Evolutionary conservation across 2,329 filamentous ascomycete species (phyloP).

Genomic region (Myrmaecium sp.): DNA sequence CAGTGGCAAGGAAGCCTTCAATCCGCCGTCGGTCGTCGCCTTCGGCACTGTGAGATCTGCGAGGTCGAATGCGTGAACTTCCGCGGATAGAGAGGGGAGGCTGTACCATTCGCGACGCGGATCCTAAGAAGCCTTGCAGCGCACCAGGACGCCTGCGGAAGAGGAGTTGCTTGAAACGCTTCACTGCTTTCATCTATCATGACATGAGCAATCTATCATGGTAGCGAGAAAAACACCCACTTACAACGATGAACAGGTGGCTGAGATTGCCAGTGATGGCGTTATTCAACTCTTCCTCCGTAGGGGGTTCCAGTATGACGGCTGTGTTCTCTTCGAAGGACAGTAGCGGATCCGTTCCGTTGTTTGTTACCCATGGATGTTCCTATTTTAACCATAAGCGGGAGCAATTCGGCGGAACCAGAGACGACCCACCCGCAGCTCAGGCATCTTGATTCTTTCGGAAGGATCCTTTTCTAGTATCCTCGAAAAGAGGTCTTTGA

Average conservation of each 20-base stretch:
- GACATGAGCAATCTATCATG: neutral
- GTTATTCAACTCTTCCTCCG: constrained; percentile 74
- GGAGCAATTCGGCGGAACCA: constrained; percentile 6
- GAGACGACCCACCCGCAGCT: constrained; percentile 52
- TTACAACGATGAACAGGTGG: constrained; percentile 66
- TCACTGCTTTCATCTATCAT: constrained; percentile 71
- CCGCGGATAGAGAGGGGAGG: constrained; percentile 36
- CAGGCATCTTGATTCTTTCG: constrained; percentile 67
- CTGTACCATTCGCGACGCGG: constrained; percentile 39
- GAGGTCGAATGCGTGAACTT: constrained; percentile 11
- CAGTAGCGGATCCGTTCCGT: constrained; percentile 61
- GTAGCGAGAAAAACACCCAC: constrained; percentile 6
- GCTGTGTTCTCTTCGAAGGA: constrained; percentile 74
- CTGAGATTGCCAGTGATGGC: constrained; percentile 85
- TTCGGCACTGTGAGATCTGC: constrained; percentile 33
- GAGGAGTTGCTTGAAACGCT: constrained; percentile 67
- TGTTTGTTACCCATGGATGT: constrained; percentile 83
- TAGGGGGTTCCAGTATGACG: constrained; percentile 64
- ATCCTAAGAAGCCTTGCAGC: constrained; percentile 43
- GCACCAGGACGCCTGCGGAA: constrained; percentile 36
- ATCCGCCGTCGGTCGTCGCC: constrained; percentile 32
- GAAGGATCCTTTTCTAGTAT: constrained; percentile 73
- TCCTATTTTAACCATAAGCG: constrained; percentile 46
- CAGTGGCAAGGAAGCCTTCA: constrained; percentile 33
- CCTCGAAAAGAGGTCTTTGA: constrained; percentile 55